phyloP scores from a whole-genome alignment of 139 green algal genomes.

The Chlorella sp. region DNA sequence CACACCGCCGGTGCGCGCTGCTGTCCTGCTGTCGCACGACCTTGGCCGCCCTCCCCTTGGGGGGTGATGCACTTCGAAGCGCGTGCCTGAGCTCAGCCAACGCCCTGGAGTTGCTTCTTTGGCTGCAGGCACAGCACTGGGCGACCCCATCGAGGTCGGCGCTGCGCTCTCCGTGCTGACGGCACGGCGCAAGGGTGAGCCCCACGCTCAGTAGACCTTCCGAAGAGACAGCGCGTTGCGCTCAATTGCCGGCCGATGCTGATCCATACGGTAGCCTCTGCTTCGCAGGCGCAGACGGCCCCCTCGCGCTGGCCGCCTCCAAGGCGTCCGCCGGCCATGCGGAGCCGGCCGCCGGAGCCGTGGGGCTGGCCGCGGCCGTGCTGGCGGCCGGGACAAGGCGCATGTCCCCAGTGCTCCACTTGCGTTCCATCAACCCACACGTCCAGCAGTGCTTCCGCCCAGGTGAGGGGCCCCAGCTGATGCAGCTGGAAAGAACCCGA shows the following conservation, averaged over 20 bases:
- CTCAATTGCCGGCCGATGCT: too few species aligned
- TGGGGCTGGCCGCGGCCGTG: conserved; percentile 43
- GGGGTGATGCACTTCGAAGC: too few species aligned
- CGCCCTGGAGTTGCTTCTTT: conserved; percentile 42
- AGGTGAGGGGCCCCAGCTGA: too few species aligned
- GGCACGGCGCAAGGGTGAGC: conserved; percentile 21
- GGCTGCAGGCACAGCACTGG: conserved; percentile 45
- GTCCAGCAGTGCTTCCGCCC: neutral
- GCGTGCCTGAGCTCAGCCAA: conserved; percentile 5
- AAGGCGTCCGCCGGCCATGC: conserved; percentile 77
- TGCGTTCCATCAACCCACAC: conserved; percentile 8
- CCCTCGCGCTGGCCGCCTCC: conserved; percentile 55
- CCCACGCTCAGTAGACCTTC: too few species aligned
- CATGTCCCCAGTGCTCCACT: conserved; percentile 4
- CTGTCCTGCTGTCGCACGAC: too few species aligned
- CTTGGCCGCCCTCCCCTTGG: too few species aligned
- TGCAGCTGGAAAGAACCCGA: too few species aligned
- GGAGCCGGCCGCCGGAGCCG: conserved; percentile 72
- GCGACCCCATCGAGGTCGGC: conserved; percentile 63
- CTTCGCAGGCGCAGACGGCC: conserved; percentile 1
- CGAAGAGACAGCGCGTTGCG: too few species aligned
- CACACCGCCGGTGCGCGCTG: too few species aligned
- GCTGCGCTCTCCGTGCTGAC: conserved; percentile 44
- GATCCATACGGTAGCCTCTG: too few species aligned
- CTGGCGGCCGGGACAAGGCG: neutral